Conservation (phyloP, 2,329 filamentous ascomycete species). For the Cucurbitaria berberidis region DNA sequence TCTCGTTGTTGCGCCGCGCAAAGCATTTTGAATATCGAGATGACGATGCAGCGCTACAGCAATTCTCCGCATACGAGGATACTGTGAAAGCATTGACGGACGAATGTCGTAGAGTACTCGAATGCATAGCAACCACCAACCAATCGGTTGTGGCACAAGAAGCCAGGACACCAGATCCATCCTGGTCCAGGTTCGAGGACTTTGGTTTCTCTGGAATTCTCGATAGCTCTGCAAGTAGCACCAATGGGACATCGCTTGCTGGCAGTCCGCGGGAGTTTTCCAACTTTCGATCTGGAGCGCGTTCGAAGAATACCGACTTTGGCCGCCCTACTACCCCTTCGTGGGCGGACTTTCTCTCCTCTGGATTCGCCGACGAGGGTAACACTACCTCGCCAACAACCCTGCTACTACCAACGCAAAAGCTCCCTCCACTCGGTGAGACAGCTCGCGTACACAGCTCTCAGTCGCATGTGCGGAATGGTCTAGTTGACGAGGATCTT, state of each 20-base stretch:
- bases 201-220: constrained; percentile 83
- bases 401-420: constrained; percentile 86
- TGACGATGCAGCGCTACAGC: constrained; percentile 80
- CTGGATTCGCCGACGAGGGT: constrained; percentile 83
- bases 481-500: constrained; percentile 71
- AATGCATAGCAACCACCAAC: constrained; percentile 85
- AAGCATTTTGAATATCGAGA: constrained; percentile 96
- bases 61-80: constrained; percentile 88
- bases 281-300: constrained; percentile 69
- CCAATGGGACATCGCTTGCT: constrained; percentile 34
- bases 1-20: constrained; percentile 84
- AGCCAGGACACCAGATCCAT: constrained; percentile 67
- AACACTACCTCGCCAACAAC: constrained; percentile 68
- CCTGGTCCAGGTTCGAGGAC: constrained; percentile 96
- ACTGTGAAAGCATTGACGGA: constrained; percentile 87
- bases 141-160: constrained; percentile 74
- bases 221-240: constrained; percentile 64
- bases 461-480: constrained; percentile 72
- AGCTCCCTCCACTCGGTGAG: constrained; percentile 83
- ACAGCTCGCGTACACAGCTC: constrained; percentile 77
- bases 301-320: constrained; percentile 69
- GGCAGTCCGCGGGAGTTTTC: constrained; percentile 72
- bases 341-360: constrained; percentile 96
- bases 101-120: constrained; percentile 89
- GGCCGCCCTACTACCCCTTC: constrained; percentile 92